A percentile compares a stretch with the other conserved stretches of the same genome.
phyloP scores from a whole-genome alignment of 805 yeast species.

The Pichia occidentalis region DNA sequence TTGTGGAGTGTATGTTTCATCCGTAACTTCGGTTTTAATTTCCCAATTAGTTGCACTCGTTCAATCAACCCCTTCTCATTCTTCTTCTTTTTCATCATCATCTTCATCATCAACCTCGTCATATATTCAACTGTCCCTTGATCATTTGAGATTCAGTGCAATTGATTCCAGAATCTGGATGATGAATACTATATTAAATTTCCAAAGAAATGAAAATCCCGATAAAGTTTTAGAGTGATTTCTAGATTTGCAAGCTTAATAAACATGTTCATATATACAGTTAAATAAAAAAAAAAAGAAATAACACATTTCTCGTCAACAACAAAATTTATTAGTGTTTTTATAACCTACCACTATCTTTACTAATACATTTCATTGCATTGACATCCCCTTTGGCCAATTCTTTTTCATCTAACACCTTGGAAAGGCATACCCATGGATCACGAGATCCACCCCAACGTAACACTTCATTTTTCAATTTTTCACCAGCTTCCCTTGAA shows the following conservation, averaged over 20 bases:
- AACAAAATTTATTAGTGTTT: too few species aligned
- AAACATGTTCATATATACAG: too few species aligned
- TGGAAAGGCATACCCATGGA: constrained; percentile 82
- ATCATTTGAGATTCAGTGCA: constrained; percentile 39
- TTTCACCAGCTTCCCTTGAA: constrained; percentile 65
- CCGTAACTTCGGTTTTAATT: constrained; percentile 32
- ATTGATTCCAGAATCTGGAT: constrained; percentile 41
- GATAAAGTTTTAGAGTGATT: too few species aligned
- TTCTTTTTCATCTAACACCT: constrained; percentile 60
- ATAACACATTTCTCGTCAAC: too few species aligned
- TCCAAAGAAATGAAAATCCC: constrained; percentile 19
- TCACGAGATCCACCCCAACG: constrained; percentile 93
- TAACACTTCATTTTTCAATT: constrained; percentile 61
- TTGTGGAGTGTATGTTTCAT: constrained; percentile 48
- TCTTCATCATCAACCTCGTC: too few species aligned
- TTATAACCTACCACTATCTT: constrained; percentile 1
- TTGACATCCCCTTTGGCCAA: constrained; percentile 50
- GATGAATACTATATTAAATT: constrained; percentile 30
- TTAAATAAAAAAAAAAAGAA: too few species aligned
- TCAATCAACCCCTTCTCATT: constrained; percentile 12
- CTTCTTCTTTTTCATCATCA: constrained; percentile 22
- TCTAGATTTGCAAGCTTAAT: too few species aligned
- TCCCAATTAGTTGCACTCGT: constrained; percentile 28
- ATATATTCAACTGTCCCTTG: constrained; percentile 36
- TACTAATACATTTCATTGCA: constrained; percentile 10